Percentiles rank a stretch among this genome's conserved stretches.
Evolutionary conservation across 2,329 filamentous ascomycete species (phyloP).

Genomic region (Hysterium pulicare): DNA sequence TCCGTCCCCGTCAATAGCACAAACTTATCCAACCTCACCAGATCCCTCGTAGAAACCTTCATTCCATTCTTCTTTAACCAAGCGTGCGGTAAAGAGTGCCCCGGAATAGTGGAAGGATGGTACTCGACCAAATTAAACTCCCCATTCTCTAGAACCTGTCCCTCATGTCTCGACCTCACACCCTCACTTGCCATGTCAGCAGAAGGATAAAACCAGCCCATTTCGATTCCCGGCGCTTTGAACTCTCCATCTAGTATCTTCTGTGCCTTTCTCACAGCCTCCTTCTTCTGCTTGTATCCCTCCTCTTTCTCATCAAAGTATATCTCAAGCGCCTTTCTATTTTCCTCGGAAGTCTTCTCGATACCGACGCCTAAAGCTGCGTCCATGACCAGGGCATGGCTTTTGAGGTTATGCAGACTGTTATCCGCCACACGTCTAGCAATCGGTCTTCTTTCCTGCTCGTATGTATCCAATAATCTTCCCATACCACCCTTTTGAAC

Average conservation of each 20-base stretch:
- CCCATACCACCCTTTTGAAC: slow-evolving; percentile 10
- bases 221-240: slow-evolving; percentile 29
- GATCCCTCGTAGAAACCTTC: slow-evolving; percentile 18
- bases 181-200: slow-evolving; percentile 19
- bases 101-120: slow-evolving; percentile 24
- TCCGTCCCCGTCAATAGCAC: slow-evolving; percentile 6
- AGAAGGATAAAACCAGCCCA: slow-evolving; percentile 36
- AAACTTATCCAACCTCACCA: slow-evolving; percentile 16
- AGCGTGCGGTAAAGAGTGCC: slow-evolving; percentile 31
- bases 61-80: slow-evolving; percentile 17
- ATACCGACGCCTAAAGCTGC: slow-evolving; percentile 27
- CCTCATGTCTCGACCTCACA: slow-evolving; percentile 14
- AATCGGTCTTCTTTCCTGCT: slow-evolving; percentile 33
- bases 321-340: slow-evolving; percentile 17
- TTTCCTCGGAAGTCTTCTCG: slow-evolving; percentile 16
- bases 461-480: slow-evolving; percentile 29
- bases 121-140: slow-evolving; percentile 15
- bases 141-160: slow-evolving; percentile 17
- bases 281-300: slow-evolving; percentile 13
- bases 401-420: slow-evolving; percentile 27
- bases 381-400: slow-evolving; percentile 29
- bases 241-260: slow-evolving; percentile 32
- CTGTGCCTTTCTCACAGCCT: slow-evolving; percentile 21
- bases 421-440: slow-evolving; percentile 25
- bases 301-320: slow-evolving; percentile 22